These are phyloP conservation scores for Sugiyamaella americana DNA, from an alignment of 805 yeast species.

Conservation along the genomic window DNA sequence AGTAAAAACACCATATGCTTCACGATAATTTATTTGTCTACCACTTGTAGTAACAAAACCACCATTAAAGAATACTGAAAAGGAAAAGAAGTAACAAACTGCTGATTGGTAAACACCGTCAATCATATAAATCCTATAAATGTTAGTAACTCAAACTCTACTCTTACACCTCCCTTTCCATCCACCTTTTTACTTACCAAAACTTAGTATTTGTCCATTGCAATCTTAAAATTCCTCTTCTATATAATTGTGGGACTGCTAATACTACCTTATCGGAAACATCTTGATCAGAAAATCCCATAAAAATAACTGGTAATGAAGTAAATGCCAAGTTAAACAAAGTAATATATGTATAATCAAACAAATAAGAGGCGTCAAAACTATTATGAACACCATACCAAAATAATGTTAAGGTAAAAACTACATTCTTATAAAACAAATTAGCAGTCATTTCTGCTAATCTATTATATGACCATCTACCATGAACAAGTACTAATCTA, in stretches of 20 bases:
- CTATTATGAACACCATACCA: conserved; percentile 68
- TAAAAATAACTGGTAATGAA: conserved; percentile 66
- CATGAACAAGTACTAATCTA: conserved; percentile 65
- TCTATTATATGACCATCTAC: conserved; percentile 77
- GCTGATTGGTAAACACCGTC: conserved; percentile 73
- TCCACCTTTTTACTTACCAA: no score
- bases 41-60: conserved; percentile 41
- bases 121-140: conserved; percentile 51
- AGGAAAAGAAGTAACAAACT: conserved; percentile 63
- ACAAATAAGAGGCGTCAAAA: conserved; percentile 71
- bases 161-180: neutral
- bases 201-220: conserved; percentile 61
- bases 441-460: conserved; percentile 73
- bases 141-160: no score
- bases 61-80: conserved; percentile 46
- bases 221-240: conserved; percentile 56
- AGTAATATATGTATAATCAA: conserved; percentile 72
- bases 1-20: conserved; percentile 57
- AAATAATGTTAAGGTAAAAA: conserved; percentile 65
- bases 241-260: conserved; percentile 64
- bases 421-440: conserved; percentile 70
- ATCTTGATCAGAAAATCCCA: conserved; percentile 73
- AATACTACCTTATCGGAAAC: conserved; percentile 59
- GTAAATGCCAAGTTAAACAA: conserved; percentile 77
- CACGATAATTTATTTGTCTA: conserved; percentile 51